A percentile compares a stretch with the other conserved stretches of the same genome.
Conservation (phyloP, 768 basidiomycete species). For the Termitomyces sp. region DNA sequence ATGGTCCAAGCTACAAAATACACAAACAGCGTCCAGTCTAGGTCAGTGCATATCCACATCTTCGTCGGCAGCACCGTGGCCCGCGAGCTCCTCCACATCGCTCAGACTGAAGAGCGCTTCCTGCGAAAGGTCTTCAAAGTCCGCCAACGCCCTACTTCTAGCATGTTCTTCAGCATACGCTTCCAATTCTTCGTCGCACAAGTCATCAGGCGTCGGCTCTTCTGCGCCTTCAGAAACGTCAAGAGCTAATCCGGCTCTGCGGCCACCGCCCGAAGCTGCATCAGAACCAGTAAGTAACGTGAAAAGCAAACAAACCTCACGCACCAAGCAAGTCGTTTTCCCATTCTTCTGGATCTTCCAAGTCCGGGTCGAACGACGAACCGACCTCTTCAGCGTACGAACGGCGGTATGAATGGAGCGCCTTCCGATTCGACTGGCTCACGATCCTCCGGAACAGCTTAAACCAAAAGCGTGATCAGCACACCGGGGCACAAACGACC, state of each 20-base stretch:
- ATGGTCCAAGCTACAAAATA: neutral
- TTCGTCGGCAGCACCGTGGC: conserved; percentile 7
- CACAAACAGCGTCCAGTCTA: neutral
- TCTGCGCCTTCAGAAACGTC: conserved; percentile 3
- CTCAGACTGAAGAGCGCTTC: conserved; percentile 34
- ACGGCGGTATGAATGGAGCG: conserved; percentile 48
- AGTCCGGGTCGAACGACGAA: conserved; percentile 69
- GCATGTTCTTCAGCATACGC: conserved; percentile 54
- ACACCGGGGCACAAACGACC: neutral
- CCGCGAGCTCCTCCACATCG: conserved; percentile 25
- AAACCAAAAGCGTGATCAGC: conserved; percentile 1
- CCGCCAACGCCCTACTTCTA: conserved; percentile 31
- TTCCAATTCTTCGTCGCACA: conserved; percentile 52
- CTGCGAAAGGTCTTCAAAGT: conserved; percentile 43
- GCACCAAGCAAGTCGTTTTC: conserved; percentile 48
- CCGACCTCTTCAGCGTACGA: conserved; percentile 69
- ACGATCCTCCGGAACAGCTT: conserved; percentile 69
- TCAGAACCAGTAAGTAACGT: neutral
- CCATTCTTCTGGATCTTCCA: conserved; percentile 61
- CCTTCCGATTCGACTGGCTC: conserved; percentile 43
- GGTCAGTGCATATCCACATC: conserved; percentile 23
- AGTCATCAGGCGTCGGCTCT: conserved; percentile 35
- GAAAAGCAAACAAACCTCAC: neutral
- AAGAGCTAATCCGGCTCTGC: neutral
- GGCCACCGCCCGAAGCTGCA: conserved; percentile 1